Base-by-base conservation (phyloP, 805 yeast genomes). In the Candida nonsorbophila region DNA sequence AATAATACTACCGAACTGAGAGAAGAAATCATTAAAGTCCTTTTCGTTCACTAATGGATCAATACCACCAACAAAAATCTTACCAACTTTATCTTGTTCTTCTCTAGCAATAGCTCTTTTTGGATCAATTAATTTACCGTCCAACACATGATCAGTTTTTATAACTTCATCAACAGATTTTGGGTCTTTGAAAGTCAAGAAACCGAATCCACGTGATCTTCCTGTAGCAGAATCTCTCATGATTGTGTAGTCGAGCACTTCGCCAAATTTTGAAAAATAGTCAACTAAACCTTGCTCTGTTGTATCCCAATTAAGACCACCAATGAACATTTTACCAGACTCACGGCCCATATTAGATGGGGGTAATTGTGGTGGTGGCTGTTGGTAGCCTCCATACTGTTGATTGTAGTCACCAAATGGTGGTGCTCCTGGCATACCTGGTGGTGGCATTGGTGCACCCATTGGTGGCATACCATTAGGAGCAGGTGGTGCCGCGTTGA, bases 291-390 rank as follows among this genome's bases (percentile, higher is more conserved):
- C 76, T 39, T 87, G 94, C 50, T 90, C 97, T 9, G 88, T 79
- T 10, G 98, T 90, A 51, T 90, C 97, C 97, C 97, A 90, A 50
- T 90, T 92, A 46, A 90, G 75, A 28, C 98, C 98, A 40, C 98
- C 98, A 55, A 86, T 76, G 49, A 87, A 87, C 94, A 87, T 84
- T 53, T 87, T 87, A 31, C 94, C 94, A 40, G 79, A 79, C 46
- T 84, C 95, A 30, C 47, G 54, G 16, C 65, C 69, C 38, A 54
- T 41, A 35, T 46, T 54, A 14, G 66, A 62, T 20, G 45, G 47
- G 8, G 45, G 49, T 23, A 32, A 26, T 16, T 27, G 29, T 12
- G 30, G 33, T 6, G 34, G 41, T 16, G 40, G 35, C 17, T 47
- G 38, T 14, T 49, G 49, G 20, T 18, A 7, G 10, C 10, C 7